Evolutionary conservation across 495 filamentous ascomycete genomes (phyloP).

Genomic region (Aspergillus panamensis): DNA sequence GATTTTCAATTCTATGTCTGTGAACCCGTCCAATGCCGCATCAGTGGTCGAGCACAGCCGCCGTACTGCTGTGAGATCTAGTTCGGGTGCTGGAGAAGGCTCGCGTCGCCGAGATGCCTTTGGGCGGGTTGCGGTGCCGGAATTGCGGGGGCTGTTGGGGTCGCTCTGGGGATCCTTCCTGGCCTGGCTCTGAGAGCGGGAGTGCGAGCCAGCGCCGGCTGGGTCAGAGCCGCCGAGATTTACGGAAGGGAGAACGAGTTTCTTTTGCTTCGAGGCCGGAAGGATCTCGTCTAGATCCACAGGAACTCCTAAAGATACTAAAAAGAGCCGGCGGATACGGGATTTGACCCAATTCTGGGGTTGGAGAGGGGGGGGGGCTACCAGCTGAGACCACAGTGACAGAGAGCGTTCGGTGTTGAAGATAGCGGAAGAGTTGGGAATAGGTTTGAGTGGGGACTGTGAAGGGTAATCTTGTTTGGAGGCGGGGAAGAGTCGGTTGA

Average conservation of each 20-base stretch:
- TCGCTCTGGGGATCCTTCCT: conserved; percentile 43
- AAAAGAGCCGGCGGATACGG: conserved; percentile 90
- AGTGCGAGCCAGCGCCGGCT: conserved; percentile 30
- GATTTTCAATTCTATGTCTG: conserved; percentile 64
- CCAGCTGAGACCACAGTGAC: conserved; percentile 94
- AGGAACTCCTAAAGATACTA: conserved; percentile 92
- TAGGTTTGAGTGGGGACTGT: conserved; percentile 43
- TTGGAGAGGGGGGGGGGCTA: conserved; percentile 89
- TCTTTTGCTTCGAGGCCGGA: conserved; percentile 95
- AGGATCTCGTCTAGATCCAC: conserved; percentile 97
- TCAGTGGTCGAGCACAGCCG: conserved; percentile 80
- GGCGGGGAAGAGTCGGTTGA: conserved; percentile 54
- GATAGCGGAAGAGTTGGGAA: conserved; percentile 44
- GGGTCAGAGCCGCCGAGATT: conserved; percentile 45
- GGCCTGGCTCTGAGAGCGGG: conserved; percentile 45
- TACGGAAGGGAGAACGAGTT: conserved; percentile 86
- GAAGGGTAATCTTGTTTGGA: conserved; percentile 37
- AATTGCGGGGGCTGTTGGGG: conserved; percentile 36
- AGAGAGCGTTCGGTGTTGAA: conserved; percentile 63
- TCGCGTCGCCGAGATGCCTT: conserved; percentile 44
- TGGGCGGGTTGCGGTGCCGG: conserved; percentile 33
- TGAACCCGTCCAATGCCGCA: conserved; percentile 72
- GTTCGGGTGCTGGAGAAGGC: conserved; percentile 62
- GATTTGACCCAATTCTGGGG: conserved; percentile 98
- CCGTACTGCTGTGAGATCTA: conserved; percentile 75